Percentiles rank a stretch among this genome's conserved stretches.
These are phyloP conservation scores for Saccharomycopsis fermentans DNA, from an alignment of 805 yeast species.

Conservation along the genomic window DNA sequence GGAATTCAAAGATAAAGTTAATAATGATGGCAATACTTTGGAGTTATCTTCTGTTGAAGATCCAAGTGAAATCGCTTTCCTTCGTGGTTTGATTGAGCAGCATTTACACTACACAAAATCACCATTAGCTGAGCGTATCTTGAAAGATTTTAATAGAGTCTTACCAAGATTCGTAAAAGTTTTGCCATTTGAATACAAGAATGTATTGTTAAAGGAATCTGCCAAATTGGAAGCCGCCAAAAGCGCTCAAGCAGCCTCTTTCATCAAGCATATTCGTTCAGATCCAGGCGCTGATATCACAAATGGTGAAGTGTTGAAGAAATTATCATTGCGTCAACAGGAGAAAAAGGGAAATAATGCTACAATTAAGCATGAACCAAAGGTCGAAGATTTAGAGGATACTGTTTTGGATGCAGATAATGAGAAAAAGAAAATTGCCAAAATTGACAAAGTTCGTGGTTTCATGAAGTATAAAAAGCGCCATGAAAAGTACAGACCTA, in stretches of 20 bases:
- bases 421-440: conserved; percentile 50
- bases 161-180: conserved; percentile 88
- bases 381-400: conserved; percentile 83
- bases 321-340: conserved; percentile 35
- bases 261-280: conserved; percentile 51
- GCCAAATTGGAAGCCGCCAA: conserved; percentile 52
- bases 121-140: conserved; percentile 73
- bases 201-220: conserved; percentile 73
- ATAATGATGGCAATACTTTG: conserved; percentile 53
- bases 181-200: conserved; percentile 84
- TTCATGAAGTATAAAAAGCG: conserved; percentile 91
- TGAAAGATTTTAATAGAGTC: conserved; percentile 80
- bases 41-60: conserved; percentile 70
- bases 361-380: conserved; percentile 49
- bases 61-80: conserved; percentile 87
- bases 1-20: conserved; percentile 74
- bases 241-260: conserved; percentile 45
- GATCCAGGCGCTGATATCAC: conserved; percentile 82
- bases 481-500: conserved; percentile 73
- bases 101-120: conserved; percentile 93
- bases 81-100: conserved; percentile 87
- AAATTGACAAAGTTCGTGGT: conserved; percentile 74
- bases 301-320: conserved; percentile 72
- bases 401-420: conserved; percentile 60
- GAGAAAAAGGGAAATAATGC: conserved; percentile 26